phyloP scores from a whole-genome alignment of 73 alveolate genomes.

The Tetrahymena elliotti region DNA sequence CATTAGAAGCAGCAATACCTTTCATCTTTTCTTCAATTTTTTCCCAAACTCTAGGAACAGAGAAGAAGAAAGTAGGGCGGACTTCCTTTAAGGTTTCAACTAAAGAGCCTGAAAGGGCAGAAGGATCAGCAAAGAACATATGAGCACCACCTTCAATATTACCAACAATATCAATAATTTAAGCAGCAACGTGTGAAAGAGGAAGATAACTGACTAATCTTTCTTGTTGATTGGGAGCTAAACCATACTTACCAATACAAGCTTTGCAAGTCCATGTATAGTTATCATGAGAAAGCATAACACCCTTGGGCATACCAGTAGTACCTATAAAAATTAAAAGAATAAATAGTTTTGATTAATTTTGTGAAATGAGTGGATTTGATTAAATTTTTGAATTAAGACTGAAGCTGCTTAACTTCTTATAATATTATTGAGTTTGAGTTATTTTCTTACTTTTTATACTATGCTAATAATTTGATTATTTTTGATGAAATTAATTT shows the following conservation, averaged over 20 bases:
- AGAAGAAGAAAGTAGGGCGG: constrained; percentile 76
- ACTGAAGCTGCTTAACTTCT: background rate
- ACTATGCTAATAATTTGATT: background rate
- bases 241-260: constrained; percentile 5
- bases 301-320: constrained; percentile 86
- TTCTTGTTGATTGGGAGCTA: constrained; percentile 28
- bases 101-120: constrained; percentile 76
- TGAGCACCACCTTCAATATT: constrained; percentile 37
- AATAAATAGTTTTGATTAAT: background rate
- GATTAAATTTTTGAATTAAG: no score
- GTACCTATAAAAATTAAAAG: constrained; percentile 33
- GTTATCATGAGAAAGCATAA: constrained; percentile 80
- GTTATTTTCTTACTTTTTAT: background rate
- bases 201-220: constrained; percentile 77
- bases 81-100: constrained; percentile 63
- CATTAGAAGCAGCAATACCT: constrained; percentile 56
- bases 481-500: background rate
- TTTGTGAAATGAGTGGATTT: no score
- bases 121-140: constrained; percentile 69
- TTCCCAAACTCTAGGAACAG: constrained; percentile 90
- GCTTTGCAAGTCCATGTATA: constrained; percentile 14
- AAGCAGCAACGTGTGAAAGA: constrained; percentile 74
- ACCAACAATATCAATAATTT: constrained; percentile 49
- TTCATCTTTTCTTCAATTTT: constrained; percentile 70
- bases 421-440: background rate